These are phyloP conservation scores for Arctostaphylos glauca DNA, from an alignment of 148 eudicot genomes.

Conservation along the genomic window DNA sequence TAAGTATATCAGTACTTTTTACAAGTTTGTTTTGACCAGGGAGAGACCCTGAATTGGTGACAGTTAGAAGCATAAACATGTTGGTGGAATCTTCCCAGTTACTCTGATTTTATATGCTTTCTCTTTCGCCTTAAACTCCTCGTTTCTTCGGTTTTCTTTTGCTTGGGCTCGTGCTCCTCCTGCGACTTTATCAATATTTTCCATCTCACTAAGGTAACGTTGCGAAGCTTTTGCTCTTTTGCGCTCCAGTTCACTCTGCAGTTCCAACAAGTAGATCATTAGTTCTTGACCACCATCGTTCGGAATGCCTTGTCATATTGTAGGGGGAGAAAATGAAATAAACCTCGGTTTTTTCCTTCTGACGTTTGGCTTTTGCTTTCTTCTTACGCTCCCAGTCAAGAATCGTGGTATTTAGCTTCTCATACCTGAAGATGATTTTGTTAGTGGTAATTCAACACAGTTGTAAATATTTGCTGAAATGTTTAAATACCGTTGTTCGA, in stretches of 20 bases:
- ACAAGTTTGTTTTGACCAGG: constrained; percentile 6
- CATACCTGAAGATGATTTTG: constrained; percentile 48
- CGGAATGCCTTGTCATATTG: constrained; percentile 15
- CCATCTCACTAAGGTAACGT: constrained; percentile 47
- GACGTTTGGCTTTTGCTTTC: constrained; percentile 59
- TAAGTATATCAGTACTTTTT: background rate
- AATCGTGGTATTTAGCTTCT: constrained; percentile 53
- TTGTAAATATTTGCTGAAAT: background rate
- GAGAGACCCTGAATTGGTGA: constrained; percentile 5
- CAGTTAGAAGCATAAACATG: constrained; percentile 62
- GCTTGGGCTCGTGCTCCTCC: constrained; percentile 81
- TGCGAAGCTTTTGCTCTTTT: constrained; percentile 48
- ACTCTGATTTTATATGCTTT: constrained; percentile 70
- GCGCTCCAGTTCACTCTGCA: constrained; percentile 56
- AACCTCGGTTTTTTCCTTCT: constrained; percentile 59
- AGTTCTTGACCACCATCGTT: constrained; percentile 8
- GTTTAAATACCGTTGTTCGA: constrained; percentile 43
- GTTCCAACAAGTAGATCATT: constrained; percentile 20
- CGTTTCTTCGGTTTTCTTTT: constrained; percentile 53
- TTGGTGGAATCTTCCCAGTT: constrained; percentile 70
- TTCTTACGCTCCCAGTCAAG: constrained; percentile 78
- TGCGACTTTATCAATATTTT: constrained; percentile 54
- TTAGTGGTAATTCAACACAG: background rate
- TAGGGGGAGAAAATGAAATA: constrained; percentile 7
- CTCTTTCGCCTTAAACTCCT: constrained; percentile 69